phyloP scores from a whole-genome alignment of 306 rosid genomes.

The Gleditsia sinensis region DNA sequence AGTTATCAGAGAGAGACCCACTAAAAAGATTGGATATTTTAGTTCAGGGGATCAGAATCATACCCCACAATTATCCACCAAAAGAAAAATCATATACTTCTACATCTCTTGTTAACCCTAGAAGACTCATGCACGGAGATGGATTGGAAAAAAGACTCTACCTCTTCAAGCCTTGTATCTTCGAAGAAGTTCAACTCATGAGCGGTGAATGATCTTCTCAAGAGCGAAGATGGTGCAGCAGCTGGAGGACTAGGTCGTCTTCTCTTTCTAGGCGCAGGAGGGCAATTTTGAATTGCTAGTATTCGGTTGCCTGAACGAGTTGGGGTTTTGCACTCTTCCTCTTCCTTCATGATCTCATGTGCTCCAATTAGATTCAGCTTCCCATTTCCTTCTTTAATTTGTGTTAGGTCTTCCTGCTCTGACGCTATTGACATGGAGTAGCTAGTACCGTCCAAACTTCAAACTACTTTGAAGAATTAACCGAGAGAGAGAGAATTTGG shows the following conservation, averaged over 20 bases:
- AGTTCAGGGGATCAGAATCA: no score
- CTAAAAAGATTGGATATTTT: background rate
- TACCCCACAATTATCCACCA: background rate
- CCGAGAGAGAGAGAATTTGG: background rate
- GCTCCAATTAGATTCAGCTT: background rate
- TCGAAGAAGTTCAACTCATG: conserved; percentile 39
- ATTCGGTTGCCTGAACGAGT: conserved; percentile 40
- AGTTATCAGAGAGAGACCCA: background rate
- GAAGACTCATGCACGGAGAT: conserved; percentile 3
- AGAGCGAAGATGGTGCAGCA: background rate
- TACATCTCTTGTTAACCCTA: conserved; percentile 49
- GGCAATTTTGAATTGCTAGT: conserved; percentile 47
- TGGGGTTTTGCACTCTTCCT: conserved; percentile 58
- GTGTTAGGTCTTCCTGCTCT: conserved; percentile 15
- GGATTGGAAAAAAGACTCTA: conserved; percentile 60
- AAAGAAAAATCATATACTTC: conserved; percentile 39
- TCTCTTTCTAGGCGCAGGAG: conserved; percentile 56
- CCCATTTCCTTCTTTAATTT: conserved; percentile 5
- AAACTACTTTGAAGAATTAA: no score
- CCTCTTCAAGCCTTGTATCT: conserved; percentile 46
- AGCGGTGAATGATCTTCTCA: conserved; percentile 38
- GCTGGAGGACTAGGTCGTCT: conserved; percentile 17
- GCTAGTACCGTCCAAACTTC: background rate
- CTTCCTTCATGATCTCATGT: conserved; percentile 5
- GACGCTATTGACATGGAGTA: conserved; percentile 2